Percentiles rank a stretch among this genome's conserved stretches.
These are phyloP conservation scores for Alternaria hordeiaustralica DNA, from an alignment of 2,329 filamentous ascomycete species.

Conservation along the genomic window DNA sequence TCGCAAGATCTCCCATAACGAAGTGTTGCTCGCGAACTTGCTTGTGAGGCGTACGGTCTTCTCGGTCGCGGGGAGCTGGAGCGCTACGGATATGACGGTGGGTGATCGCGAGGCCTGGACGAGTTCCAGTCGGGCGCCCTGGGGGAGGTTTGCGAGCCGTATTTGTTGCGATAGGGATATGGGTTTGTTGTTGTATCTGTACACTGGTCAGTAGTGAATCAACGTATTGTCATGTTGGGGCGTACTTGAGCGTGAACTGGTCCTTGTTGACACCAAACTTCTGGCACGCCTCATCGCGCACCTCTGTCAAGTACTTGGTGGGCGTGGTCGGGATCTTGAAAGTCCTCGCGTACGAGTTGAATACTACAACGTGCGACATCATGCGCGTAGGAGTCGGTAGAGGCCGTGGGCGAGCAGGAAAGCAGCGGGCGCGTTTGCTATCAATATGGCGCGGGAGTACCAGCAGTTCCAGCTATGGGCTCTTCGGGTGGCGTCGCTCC, in stretches of 20 bases:
- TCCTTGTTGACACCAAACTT: slow-evolving; percentile 77
- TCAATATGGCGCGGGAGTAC: slow-evolving; percentile 34
- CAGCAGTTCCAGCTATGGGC: slow-evolving; percentile 34
- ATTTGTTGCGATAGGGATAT: slow-evolving; percentile 86
- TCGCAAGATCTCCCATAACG: slow-evolving; percentile 86
- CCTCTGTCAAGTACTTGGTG: slow-evolving; percentile 79
- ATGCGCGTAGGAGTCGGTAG: slow-evolving; percentile 57
- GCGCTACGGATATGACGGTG: slow-evolving; percentile 83
- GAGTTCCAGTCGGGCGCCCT: slow-evolving; percentile 91
- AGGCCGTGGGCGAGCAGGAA: slow-evolving; percentile 34
- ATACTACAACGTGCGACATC: slow-evolving; percentile 87
- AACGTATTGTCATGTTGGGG: slow-evolving; percentile 3
- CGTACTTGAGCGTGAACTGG: slow-evolving; percentile 81
- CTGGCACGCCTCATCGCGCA: slow-evolving; percentile 84
- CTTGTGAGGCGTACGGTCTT: slow-evolving; percentile 72
- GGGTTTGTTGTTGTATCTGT: slow-evolving; percentile 72
- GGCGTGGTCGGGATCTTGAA: slow-evolving; percentile 84
- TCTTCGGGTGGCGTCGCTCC: slow-evolving; percentile 35
- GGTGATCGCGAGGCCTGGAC: slow-evolving; percentile 86
- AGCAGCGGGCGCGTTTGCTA: slow-evolving; percentile 35
- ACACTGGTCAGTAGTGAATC: slow-evolving; percentile 2
- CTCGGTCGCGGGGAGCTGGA: slow-evolving; percentile 70
- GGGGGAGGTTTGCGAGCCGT: slow-evolving; percentile 78
- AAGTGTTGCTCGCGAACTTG: slow-evolving; percentile 87
- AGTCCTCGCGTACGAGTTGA: slow-evolving; percentile 79